Evolutionary conservation across 768 basidiomycete genomes (phyloP), one percentile per base, ranked within the genome.

Genomic region (Gymnopilus dilepis): DNA sequence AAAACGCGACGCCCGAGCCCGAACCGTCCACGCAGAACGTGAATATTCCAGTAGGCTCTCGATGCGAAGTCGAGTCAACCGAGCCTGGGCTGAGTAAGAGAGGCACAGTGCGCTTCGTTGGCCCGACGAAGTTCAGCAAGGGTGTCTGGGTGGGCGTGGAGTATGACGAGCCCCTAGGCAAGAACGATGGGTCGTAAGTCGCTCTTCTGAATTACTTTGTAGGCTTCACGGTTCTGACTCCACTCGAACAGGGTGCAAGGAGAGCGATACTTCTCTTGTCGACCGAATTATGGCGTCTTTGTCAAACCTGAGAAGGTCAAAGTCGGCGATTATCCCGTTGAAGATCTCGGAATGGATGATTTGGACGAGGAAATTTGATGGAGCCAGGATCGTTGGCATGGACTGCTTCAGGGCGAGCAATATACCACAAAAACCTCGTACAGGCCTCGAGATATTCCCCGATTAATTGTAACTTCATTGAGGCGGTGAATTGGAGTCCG

Each of bases 81-180:
- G 91, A 91, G 50, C 81, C 85, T 12, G 90, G 84, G 0, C 76
- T 94, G 58, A 84, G 81, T 52, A 93, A 92, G 72, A 85, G 93
- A 4, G 97, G 97, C 0, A 87, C 87, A 0, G 89, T 98, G 41
- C 82, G 88, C n/a, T 98, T 89, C 67, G 88, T 95, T 26, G 97
- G 97, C 0, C 73, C 78, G 37, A 94, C 95, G 0, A 80, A 82
- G 58, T 97, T 98, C 70, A 86, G 85, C 9, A 84, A 82, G 60
- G 84, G 89, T 0, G 74, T 86, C 0, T 99, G 96, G 96, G 84
- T 98, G 0, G 97, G 97, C 0, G 81, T 99, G 19, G 94, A 97
- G 72, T 93, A 95, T 70, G 97, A 99, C 70, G 97, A 99, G 68
- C 96, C 97, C 3, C 82, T 94, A 22, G 97, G 97, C 11, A 98